Evolutionary conservation across 2,329 filamentous ascomycete species (phyloP).

Genomic region (Diaporthe helianthi): DNA sequence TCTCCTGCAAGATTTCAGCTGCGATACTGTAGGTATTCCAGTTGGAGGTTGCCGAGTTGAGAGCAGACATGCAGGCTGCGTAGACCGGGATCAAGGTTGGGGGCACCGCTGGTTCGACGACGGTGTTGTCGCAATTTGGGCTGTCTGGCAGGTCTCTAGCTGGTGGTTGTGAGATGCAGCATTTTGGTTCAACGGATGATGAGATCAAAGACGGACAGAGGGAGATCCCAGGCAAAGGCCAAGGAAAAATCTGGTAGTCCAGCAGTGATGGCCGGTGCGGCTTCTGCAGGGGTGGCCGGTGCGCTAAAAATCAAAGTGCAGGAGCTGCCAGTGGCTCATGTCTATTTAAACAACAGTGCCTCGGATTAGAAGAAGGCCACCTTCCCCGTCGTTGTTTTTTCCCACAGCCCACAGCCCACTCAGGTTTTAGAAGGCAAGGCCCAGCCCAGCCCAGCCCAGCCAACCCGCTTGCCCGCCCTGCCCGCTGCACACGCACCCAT

Average conservation of each 20-base stretch:
- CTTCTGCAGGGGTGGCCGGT: constrained; percentile 32
- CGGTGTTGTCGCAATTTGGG: background rate
- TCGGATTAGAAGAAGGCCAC: constrained; percentile 34
- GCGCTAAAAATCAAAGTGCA: constrained; percentile 30
- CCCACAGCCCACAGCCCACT: constrained; percentile 30
- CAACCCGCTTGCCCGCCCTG: background rate
- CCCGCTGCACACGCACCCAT: background rate
- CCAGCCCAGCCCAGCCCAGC: constrained; percentile 22
- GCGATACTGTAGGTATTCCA: no score
- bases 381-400: constrained; percentile 33
- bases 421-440: constrained; percentile 22
- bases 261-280: constrained; percentile 32
- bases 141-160: no score
- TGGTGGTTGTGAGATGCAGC: constrained; percentile 6
- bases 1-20: no score
- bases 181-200: constrained; percentile 11
- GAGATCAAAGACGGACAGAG: background rate
- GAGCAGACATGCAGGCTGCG: background rate
- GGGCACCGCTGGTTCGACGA: background rate
- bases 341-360: constrained; percentile 35
- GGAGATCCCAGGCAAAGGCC: constrained; percentile 29
- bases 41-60: constrained; percentile 9
- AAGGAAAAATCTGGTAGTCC: constrained; percentile 32
- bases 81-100: constrained; percentile 4
- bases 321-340: constrained; percentile 28